Evolutionary conservation across 768 basidiomycete genomes (phyloP), one percentile per base, ranked within the genome.

Genomic region (Agrocybe praecox): DNA sequence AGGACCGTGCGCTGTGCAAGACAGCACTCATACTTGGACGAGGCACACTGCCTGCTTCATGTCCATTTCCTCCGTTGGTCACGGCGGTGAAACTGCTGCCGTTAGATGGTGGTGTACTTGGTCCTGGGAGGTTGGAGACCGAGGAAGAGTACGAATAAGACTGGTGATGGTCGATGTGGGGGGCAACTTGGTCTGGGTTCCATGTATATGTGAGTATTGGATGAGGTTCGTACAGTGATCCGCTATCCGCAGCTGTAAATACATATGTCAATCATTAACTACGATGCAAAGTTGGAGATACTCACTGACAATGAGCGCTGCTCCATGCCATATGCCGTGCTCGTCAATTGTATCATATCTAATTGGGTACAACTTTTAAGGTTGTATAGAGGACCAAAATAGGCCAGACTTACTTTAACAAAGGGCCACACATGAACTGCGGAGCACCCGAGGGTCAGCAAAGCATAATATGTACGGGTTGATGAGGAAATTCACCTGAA

Each of bases 341-440:
- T 86, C 76, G 62, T 92, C 88, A 22, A 92, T 83, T 0, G 94
- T 98, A 67, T 98, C 95, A 66, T 94, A 98, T 42, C 90, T 86
- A 42, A 29, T 11, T 11, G 45, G 51, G 26, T 26, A 52, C 45
- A 7, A 50, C 19, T 11, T 29, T 18, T 29, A 29, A 29, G 26
- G 26, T 29, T 29, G 26, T 29, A 29, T 9, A 9, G 5, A 51
- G 43, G 46, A 52, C 33, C 26, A 47, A 44, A 45, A 48, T 29
- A 40, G 44, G 26, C 50, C 36, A 47, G 24, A 63, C 70, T 50
- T 61, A 81, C 80, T 75, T 77, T 51, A 98, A 73, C 17, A 98
- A 76, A 19, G 94, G 94, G 0, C 95, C 94, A 54, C 90, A 92
- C 93, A 96, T 95, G 65, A 96, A 83, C 79, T 89, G 34, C 23